These are phyloP conservation scores for Chimonanthus praecox DNA, from an alignment of 164 flowering plant species.

Conservation along the genomic window DNA sequence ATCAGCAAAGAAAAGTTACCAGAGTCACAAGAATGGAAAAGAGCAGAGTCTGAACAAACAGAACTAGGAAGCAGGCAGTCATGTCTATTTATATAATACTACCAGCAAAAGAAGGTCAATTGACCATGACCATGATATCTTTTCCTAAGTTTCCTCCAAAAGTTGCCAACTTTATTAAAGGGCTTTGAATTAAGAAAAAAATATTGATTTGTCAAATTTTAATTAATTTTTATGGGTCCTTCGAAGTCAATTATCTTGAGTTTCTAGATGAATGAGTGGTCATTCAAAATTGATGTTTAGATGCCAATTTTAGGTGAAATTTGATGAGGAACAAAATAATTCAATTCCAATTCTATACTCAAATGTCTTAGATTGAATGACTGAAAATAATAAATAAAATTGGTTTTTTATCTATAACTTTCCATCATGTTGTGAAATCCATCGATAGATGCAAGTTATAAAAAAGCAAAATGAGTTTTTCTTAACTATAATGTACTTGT, in stretches of 20 bases:
- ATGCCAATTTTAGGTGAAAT: no score
- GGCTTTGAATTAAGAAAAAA: neutral
- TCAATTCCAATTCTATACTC: no score
- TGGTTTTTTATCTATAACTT: no score
- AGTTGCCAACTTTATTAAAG: neutral
- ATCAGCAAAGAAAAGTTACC: slow-evolving; percentile 10
- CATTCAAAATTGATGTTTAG: no score
- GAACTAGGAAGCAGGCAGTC: neutral
- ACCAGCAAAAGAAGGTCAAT: neutral
- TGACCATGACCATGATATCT: neutral
- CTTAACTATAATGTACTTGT: no score
- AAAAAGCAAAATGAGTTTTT: no score
- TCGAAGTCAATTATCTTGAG: neutral
- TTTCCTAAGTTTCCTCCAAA: neutral
- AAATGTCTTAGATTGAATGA: no score
- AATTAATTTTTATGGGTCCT: neutral
- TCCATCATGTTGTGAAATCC: no score
- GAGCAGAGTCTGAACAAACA: neutral
- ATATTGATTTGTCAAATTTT: neutral
- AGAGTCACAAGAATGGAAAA: neutral
- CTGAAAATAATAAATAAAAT: no score
- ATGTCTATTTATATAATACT: neutral
- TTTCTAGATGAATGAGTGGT: no score
- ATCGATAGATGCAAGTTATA: no score
- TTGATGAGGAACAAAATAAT: no score